Percentiles rank a stretch among this genome's conserved stretches.
These are phyloP conservation scores for Leucoagaricus sp. DNA, from an alignment of 1,284 basidiomycete genomes.

Conservation along the genomic window DNA sequence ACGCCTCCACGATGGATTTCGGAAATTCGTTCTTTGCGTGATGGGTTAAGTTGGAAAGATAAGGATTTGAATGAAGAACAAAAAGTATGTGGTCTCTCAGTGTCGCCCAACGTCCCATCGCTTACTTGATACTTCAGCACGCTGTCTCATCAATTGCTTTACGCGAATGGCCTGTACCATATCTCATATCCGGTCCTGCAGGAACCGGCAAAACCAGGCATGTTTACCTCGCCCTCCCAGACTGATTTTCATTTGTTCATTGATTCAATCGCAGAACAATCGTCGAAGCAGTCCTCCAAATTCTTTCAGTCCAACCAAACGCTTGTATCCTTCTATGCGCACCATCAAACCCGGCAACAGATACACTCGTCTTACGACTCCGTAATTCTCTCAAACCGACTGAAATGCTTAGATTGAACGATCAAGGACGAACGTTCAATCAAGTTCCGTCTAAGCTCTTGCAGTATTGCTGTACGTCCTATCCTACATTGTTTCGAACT, in stretches of 20 bases:
- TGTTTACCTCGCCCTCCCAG: background rate
- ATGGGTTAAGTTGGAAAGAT: constrained; percentile 40
- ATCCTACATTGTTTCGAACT: background rate
- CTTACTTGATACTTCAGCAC: constrained; percentile 27
- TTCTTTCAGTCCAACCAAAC: constrained; percentile 42
- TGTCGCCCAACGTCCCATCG: constrained; percentile 12
- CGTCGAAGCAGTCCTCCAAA: constrained; percentile 46
- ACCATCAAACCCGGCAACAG: constrained; percentile 48
- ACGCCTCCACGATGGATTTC: background rate
- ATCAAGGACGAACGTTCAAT: constrained; percentile 45
- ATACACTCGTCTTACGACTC: constrained; percentile 43
- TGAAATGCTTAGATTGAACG: constrained; percentile 47
- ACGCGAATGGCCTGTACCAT: constrained; percentile 42
- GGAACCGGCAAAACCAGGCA: constrained; percentile 50
- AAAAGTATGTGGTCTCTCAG: no score
- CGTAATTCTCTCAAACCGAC: constrained; percentile 35
- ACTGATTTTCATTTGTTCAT: background rate
- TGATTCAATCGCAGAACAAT: constrained; percentile 33
- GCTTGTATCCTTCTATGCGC: constrained; percentile 47
- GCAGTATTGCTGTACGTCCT: constrained; percentile 40
- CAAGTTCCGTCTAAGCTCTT: constrained; percentile 42
- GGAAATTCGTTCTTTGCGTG: constrained; percentile 14
- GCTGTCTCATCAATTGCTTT: constrained; percentile 42
- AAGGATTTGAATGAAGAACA: constrained; percentile 44
- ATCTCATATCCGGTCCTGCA: constrained; percentile 46